Conservation (phyloP, 148 eudicot species). For the Nyssa sinensis region DNA sequence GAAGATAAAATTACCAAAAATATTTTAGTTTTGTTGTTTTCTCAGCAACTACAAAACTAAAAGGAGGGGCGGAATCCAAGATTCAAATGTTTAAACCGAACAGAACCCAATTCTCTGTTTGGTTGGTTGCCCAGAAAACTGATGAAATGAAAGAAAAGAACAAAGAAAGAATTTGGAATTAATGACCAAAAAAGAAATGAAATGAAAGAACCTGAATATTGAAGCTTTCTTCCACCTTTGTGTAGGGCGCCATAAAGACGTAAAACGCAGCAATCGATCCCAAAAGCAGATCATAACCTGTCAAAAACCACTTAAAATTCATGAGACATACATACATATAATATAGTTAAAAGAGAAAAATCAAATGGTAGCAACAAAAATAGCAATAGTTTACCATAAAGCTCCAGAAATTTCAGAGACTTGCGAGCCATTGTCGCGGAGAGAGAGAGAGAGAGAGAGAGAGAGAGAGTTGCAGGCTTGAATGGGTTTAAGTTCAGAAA, state of each 20-base stretch:
- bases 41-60: too few species aligned
- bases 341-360: background rate
- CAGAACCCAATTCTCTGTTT: background rate
- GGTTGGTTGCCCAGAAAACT: too few species aligned
- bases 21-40: too few species aligned
- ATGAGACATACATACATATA: background rate
- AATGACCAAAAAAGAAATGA: background rate
- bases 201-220: constrained; percentile 73
- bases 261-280: constrained; percentile 85
- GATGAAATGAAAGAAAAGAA: background rate
- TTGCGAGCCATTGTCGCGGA: constrained; percentile 34
- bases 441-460: background rate
- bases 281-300: constrained; percentile 85
- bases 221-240: constrained; percentile 99
- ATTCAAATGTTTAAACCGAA: background rate
- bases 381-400: constrained; percentile 32
- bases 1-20: too few species aligned
- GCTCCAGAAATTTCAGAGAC: constrained; percentile 33
- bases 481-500: background rate
- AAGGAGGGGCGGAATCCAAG: background rate
- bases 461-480: background rate
- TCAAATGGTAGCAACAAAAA: background rate
- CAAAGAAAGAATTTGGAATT: too few species aligned
- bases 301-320: background rate
- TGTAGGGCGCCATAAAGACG: constrained; percentile 75